Base-by-base conservation (phyloP, 2,329 filamentous ascomycete genomes). In the Colletotrichum gigasporum region DNA sequence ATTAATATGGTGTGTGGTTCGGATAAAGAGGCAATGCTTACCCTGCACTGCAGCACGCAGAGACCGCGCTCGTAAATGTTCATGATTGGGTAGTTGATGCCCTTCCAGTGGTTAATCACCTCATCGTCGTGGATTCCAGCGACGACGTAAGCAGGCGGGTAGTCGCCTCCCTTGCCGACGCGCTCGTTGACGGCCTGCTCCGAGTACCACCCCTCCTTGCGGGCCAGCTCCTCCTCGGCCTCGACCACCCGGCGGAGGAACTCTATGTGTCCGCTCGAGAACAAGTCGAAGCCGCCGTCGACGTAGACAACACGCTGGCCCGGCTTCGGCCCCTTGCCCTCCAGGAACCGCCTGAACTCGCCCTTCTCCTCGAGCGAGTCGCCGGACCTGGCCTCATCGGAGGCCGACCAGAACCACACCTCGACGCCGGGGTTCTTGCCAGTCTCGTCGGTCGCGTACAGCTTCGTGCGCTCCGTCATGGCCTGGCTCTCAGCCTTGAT, bases 51-150 rank as follows among this genome's bases (percentile, higher is more conserved):
- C 67, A 98, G 82, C 28, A 98, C 95, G 75, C 96, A 99, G 20
- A 99, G 88, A 2, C 94, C 94, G 41, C 96, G 91, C 82, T 99
- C 96, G 72, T 95, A 97, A 61, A 97, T 94, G 82, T 98, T 99
- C 96, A 99, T 99, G 80, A 99, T 98, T 24, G 96, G 96, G 75
- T 97, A 99, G 80, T 99, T 99, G 71, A 97, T 86, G 34, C 96
- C 95, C 80, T 98, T 98, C 91, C 94, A 96, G 72, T 91, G 84
- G 79, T 99, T 99, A 78, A 99, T 97, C 65, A 97, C 94, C 68
- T 91, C 89, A 76, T 99, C 96, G 72, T 97, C 92, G 78, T 99
- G 96, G 22, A 99, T 90, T 50, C 96, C 96, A 2, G 93, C 94
- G 42, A 98, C 88, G n/a, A 99, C 86, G 75, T 93, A 98, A 6